Conservation (phyloP, 2,329 filamentous ascomycete species). For the Fusarium temperatum region DNA sequence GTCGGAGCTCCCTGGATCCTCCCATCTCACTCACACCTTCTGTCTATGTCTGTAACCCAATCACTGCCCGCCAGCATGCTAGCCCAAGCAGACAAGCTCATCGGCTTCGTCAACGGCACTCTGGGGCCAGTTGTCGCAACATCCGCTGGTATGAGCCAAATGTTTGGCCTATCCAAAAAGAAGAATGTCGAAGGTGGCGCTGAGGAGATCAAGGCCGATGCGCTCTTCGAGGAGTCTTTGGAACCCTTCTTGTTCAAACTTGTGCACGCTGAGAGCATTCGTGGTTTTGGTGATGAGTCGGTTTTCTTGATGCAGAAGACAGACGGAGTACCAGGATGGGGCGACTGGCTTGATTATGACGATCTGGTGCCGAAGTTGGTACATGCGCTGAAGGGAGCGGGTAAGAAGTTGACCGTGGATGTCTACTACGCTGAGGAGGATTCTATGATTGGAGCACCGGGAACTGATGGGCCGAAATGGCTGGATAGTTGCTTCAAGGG, state of each 20-base stretch:
- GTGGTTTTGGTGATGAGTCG: conserved; percentile 7
- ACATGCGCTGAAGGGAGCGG: background rate
- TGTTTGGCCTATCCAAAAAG: background rate
- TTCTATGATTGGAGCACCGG: conserved; percentile 6
- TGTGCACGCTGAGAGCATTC: background rate
- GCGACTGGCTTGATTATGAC: conserved; percentile 20
- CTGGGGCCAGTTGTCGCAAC: background rate
- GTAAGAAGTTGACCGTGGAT: background rate
- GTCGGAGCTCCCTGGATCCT: conserved; percentile 14
- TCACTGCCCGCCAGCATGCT: background rate
- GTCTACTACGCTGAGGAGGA: conserved; percentile 21
- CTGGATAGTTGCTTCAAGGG: conserved; percentile 5
- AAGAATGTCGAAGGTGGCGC: background rate
- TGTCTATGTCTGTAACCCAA: conserved; percentile 8
- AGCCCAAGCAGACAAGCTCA: conserved; percentile 14
- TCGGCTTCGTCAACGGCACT: conserved; percentile 15
- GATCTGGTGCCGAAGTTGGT: conserved; percentile 3
- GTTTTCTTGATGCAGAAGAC: conserved; percentile 26
- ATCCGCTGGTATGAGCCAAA: conserved; percentile 14
- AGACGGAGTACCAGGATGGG: background rate
- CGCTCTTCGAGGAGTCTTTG: background rate
- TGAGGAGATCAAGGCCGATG: background rate
- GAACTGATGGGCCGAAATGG: background rate
- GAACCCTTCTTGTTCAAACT: background rate
- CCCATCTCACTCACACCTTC: background rate